Evolutionary conservation across 106 monocot genomes (phyloP).

Genomic region (Hemerocallis citrina): DNA sequence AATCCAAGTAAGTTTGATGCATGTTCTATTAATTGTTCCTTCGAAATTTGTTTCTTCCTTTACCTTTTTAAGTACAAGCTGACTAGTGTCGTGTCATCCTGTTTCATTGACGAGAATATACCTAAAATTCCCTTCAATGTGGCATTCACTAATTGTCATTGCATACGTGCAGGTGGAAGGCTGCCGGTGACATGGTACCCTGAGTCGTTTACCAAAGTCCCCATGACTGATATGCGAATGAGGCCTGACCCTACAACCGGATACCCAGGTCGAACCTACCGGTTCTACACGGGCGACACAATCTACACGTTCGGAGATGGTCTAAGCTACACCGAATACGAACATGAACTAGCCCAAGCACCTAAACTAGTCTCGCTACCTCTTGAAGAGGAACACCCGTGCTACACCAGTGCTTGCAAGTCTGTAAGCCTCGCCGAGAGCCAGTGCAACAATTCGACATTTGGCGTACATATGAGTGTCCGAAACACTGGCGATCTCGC

Average conservation of each 20-base stretch:
- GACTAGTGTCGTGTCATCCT: too few relatives aligned
- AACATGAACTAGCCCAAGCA: conserved; percentile 49
- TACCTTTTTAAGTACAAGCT: too few relatives aligned
- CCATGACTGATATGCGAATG: conserved; percentile 97
- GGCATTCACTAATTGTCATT: not conserved
- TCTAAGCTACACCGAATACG: conserved; percentile 62
- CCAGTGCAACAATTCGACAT: conserved; percentile 33
- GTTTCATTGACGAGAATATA: too few relatives aligned
- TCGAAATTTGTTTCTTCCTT: too few relatives aligned
- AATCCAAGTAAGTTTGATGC: conserved; percentile 68
- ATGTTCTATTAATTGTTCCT: not conserved
- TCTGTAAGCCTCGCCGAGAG: conserved; percentile 41
- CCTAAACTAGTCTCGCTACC: conserved; percentile 47
- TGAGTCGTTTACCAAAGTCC: conserved; percentile 52
- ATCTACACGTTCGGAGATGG: conserved; percentile 84
- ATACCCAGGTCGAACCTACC: conserved; percentile 83
- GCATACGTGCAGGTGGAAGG: conserved; percentile 52
- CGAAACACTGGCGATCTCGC: conserved; percentile 36
- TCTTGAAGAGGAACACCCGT: conserved; percentile 45
- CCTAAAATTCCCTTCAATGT: not conserved
- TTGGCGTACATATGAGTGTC: conserved; percentile 54
- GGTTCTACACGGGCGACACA: conserved; percentile 86
- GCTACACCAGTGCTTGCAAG: conserved; percentile 36
- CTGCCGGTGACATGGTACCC: conserved; percentile 94
- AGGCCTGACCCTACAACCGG: conserved; percentile 58